phyloP scores from a whole-genome alignment of 2,329 filamentous ascomycete species.

The Trichoderma harzianum region DNA sequence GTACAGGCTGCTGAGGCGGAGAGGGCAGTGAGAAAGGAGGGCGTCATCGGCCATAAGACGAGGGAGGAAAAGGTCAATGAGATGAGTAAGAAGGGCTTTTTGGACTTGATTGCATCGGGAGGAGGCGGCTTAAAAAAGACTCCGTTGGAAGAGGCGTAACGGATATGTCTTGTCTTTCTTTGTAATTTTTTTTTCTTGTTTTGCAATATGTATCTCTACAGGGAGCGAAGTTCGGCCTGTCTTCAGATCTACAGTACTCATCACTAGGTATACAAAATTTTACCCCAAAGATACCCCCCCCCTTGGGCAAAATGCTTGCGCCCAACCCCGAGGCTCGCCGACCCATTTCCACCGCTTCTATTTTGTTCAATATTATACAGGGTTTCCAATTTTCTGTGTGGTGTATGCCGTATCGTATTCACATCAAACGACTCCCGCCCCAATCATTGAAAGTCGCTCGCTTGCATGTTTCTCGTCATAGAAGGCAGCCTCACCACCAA shows the following conservation, averaged over 20 bases:
- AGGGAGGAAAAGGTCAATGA: slow-evolving; percentile 87
- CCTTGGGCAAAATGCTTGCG: neutral
- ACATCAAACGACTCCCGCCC: neutral
- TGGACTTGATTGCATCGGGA: slow-evolving; percentile 77
- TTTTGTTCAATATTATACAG: slow-evolving; percentile 16
- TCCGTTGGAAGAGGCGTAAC: slow-evolving; percentile 51
- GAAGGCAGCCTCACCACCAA: slow-evolving; percentile 78
- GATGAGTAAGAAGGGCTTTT: slow-evolving; percentile 94
- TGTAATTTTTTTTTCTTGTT: neutral
- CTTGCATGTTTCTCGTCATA: slow-evolving; percentile 95
- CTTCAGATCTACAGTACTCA: slow-evolving; percentile 12
- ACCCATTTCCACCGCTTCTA: slow-evolving; percentile 10
- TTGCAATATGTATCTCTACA: slow-evolving; percentile 9
- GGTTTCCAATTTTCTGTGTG: neutral
- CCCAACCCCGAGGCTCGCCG: slow-evolving; percentile 8
- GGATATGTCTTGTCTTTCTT: neutral
- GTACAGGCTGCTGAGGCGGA: slow-evolving; percentile 80
- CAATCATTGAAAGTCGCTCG: slow-evolving; percentile 72
- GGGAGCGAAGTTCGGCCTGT: slow-evolving; percentile 20
- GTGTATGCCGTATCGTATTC: neutral
- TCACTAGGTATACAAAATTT: slow-evolving; percentile 16
- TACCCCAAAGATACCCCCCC: slow-evolving; percentile 18
- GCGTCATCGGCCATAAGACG: slow-evolving; percentile 73
- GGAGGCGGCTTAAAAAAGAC: slow-evolving; percentile 59
- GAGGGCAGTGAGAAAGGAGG: slow-evolving; percentile 63